Evolutionary conservation across 139 green algal species (phyloP).

Genomic region (Chlamydomonas sp.): DNA sequence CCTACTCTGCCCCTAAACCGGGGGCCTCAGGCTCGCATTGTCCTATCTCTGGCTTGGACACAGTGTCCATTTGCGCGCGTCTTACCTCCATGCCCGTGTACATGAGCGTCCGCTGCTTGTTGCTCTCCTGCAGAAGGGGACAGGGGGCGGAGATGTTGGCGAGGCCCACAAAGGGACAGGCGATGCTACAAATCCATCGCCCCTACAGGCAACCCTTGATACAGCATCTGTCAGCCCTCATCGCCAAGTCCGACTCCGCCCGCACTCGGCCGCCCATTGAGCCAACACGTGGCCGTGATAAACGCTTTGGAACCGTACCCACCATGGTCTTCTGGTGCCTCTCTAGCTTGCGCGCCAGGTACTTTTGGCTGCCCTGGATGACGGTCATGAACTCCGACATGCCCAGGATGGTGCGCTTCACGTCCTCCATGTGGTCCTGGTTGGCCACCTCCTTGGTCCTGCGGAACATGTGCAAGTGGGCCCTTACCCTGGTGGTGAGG

Average conservation of each 20-base stretch:
- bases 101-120: slow-evolving; percentile 53
- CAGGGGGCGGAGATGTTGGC: neutral
- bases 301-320: neutral
- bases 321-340: slow-evolving; percentile 61
- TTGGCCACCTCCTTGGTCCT: slow-evolving; percentile 56
- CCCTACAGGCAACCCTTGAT: too few species aligned
- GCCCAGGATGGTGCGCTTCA: slow-evolving; percentile 55
- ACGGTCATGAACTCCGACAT: slow-evolving; percentile 60
- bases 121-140: slow-evolving; percentile 54
- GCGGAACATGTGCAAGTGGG: neutral
- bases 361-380: slow-evolving; percentile 58
- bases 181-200: too few species aligned
- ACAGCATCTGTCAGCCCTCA: too few species aligned
- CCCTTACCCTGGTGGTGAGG: neutral
- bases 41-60: too few species aligned
- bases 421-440: slow-evolving; percentile 60
- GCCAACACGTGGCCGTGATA: neutral
- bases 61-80: neutral
- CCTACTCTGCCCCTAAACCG: too few species aligned
- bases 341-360: slow-evolving; percentile 63
- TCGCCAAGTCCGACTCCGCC: neutral
- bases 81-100: slow-evolving; percentile 56
- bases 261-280: too few species aligned
- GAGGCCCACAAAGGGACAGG: too few species aligned
- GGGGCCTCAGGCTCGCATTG: too few species aligned